A percentile compares a stretch with the other conserved stretches of the same genome.
Evolutionary conservation across 306 rosid species (phyloP).

Genomic region (Castanopsis chinensis): DNA sequence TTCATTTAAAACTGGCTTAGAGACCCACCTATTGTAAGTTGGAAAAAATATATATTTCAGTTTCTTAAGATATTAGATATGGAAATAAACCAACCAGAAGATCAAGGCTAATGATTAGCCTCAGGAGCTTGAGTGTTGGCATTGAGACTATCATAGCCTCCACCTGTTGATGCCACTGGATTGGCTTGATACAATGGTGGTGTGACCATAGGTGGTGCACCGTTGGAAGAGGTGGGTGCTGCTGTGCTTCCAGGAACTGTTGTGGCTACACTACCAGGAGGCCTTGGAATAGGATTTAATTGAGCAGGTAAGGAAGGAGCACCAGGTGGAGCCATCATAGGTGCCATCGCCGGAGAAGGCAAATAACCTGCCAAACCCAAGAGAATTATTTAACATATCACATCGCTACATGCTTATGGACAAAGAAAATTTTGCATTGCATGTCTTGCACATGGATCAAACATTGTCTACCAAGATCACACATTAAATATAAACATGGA

Average conservation of each 20-base stretch:
- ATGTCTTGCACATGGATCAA: too few relatives aligned
- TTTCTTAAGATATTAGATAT: not conserved
- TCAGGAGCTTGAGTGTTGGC: constrained; percentile 38
- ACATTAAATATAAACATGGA: too few relatives aligned
- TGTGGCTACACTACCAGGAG: constrained; percentile 25
- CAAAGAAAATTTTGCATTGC: too few relatives aligned
- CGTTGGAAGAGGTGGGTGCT: constrained; percentile 27
- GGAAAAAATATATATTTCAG: not conserved
- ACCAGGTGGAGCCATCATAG: constrained; percentile 57
- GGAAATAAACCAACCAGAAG: constrained; percentile 12
- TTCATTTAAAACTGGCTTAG: not conserved
- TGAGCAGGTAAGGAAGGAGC: constrained; percentile 44
- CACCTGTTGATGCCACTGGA: constrained; percentile 32
- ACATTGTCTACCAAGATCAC: too few relatives aligned
- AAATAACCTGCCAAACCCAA: constrained; percentile 26
- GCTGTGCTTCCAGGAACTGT: constrained; percentile 38
- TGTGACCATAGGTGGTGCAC: constrained; percentile 28
- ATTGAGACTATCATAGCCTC: constrained; percentile 49
- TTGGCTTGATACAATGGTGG: constrained; percentile 39
- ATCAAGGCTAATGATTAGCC: constrained; percentile 34
- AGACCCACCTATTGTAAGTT: not conserved
- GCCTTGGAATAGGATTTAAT: constrained; percentile 39
- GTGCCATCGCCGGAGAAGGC: constrained; percentile 35
- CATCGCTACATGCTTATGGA: too few relatives aligned
- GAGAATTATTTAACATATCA: not conserved